These are phyloP conservation scores for Talaromyces islandicus DNA, from an alignment of 2,329 filamentous ascomycete species.

Conservation along the genomic window DNA sequence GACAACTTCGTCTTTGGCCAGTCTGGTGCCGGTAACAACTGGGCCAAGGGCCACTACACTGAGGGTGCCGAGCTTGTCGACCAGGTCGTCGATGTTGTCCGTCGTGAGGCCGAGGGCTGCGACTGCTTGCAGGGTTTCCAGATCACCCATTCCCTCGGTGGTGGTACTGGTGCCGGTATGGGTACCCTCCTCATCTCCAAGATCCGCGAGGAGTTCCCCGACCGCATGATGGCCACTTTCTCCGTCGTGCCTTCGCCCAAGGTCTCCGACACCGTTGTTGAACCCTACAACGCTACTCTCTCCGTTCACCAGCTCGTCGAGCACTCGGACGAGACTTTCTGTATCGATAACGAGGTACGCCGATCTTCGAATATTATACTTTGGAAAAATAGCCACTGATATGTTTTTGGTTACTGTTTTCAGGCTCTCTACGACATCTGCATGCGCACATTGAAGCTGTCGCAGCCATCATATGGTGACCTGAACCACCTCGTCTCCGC, in stretches of 20 bases:
- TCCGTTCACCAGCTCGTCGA: conserved; percentile 98
- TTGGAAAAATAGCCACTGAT: not conserved
- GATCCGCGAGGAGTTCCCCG: conserved; percentile 99
- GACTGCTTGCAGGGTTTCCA: conserved; percentile 99
- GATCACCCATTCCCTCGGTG: conserved; percentile 99
- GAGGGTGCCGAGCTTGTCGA: conserved; percentile 99
- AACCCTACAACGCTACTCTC: conserved; percentile 99
- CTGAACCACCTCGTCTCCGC: conserved; percentile 99
- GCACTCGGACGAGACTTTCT: conserved; percentile 99
- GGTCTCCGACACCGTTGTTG: conserved; percentile 98
- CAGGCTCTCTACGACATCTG: conserved; percentile 97
- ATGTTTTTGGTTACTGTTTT: conserved; percentile 12
- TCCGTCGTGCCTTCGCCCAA: conserved; percentile 98
- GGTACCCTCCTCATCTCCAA: conserved; percentile 99
- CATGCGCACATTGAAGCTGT: conserved; percentile 99
- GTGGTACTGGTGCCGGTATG: conserved; percentile 99
- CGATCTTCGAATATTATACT: not conserved
- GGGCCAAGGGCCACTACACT: conserved; percentile 99
- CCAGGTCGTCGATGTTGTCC: conserved; percentile 95
- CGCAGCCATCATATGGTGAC: conserved; percentile 97
- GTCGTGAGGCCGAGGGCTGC: conserved; percentile 96
- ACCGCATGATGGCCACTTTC: conserved; percentile 99
- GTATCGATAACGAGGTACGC: conserved; percentile 92
- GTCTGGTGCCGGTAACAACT: conserved; percentile 99
- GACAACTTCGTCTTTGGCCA: conserved; percentile 99